Evolutionary conservation across 805 yeast species (phyloP), one percentile per base, ranked within the genome.

Genomic region (Maudiozyma serrabonitensis): DNA sequence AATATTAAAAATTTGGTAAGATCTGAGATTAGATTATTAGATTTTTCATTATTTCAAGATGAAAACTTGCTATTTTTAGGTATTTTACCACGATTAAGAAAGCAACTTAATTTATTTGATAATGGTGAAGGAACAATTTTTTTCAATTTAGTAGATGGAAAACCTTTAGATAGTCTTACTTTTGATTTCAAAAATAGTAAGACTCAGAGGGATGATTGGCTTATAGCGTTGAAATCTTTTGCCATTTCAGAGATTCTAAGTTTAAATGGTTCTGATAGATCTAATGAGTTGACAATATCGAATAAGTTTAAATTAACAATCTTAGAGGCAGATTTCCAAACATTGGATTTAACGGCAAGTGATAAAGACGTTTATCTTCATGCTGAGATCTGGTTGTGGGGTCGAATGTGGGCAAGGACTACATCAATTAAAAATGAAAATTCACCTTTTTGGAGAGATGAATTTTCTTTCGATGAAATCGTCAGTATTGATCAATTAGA

Each of bases 371-470:
- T 82, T 1, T 90, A 86, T 59, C 25, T 39, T 7, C 26, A 39
- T 39, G 79, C 85, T 1, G 96, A 88, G 57, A 71, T 89, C 2
- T 69, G 75, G 16, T 72, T 87, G 62, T 84, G 93, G 84, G 81
- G 78, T 18, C 72, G 78, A 44, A 79, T 84, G 0, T 84, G 91
- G 87, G 87, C 85, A 38, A 71, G 88, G 55, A 87, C 96, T 0
- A 82, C 89, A 2, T 70, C 78, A 6, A 82, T 82, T 0, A 68
- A 71, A 37, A 69, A 75, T 43, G 50, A 64, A 2, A 55, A 63
- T 0, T 73, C 74, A 48, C 90, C 95, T 1, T 87, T 87, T 61
- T 90, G 96, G 93, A 79, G 89, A 60, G 96, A 90, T 59, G 78
- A 74, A 43, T 84, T 86, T 59, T 68, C 75, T 1, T 68, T 84